Evolutionary conservation across 108 stramenopile genomes (phyloP).

Genomic region (Chaetoceros tenuissimus): DNA sequence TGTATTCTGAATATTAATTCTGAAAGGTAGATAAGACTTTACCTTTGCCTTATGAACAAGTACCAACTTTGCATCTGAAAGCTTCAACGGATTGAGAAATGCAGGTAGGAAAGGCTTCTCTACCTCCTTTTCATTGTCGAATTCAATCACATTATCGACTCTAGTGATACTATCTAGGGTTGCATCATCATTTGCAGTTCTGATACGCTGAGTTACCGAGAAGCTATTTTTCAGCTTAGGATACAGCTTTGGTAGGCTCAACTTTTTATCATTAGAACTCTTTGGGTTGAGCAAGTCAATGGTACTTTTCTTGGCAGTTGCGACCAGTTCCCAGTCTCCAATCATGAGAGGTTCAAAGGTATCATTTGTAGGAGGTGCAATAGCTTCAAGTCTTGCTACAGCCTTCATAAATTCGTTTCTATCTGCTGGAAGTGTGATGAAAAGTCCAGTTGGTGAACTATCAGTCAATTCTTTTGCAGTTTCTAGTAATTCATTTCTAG

Average conservation of each 20-base stretch:
- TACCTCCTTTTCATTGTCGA: conserved; percentile 22
- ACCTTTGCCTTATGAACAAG: conserved; percentile 70
- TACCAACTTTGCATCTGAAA: conserved; percentile 46
- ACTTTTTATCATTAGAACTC: conserved; percentile 24
- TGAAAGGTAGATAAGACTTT: conserved; percentile 32
- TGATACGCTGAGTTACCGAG: conserved; percentile 56
- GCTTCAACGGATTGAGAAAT: conserved; percentile 52
- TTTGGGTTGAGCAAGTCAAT: conserved; percentile 12
- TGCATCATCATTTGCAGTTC: conserved; percentile 10
- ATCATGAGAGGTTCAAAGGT: conserved; percentile 17
- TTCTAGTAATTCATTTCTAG: neutral
- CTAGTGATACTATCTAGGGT: conserved; percentile 25
- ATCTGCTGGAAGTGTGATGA: neutral
- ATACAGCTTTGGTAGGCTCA: neutral
- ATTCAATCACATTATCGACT: conserved; percentile 63
- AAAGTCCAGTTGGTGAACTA: neutral
- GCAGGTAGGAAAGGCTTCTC: conserved; percentile 19
- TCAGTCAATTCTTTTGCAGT: neutral
- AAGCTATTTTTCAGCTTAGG: conserved; percentile 13
- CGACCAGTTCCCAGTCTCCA: conserved; percentile 66
- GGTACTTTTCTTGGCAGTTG: conserved; percentile 21
- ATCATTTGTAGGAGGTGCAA: conserved; percentile 1
- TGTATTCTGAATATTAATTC: conserved; percentile 39
- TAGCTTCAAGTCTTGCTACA: conserved; percentile 24
- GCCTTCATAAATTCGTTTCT: conserved; percentile 15